Evolutionary conservation across 1,139 yeast species (phyloP).

Genomic region (Nakaseomyces sp.): DNA sequence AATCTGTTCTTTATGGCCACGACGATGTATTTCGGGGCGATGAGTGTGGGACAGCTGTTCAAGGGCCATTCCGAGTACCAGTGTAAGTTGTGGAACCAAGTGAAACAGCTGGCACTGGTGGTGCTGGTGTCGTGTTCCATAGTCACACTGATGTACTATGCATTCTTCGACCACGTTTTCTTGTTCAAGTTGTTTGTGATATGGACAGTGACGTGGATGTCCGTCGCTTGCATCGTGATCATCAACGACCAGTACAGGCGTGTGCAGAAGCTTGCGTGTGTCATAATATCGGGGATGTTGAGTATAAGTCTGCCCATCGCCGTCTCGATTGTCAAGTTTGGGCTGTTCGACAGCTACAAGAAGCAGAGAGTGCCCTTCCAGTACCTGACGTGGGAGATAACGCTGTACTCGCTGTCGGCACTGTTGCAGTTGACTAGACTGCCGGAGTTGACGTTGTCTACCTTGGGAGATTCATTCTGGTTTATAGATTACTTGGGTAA

Average conservation of each 20-base stretch:
- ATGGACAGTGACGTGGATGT: neutral
- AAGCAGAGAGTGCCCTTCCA: slow-evolving; percentile 1
- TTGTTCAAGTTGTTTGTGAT: slow-evolving; percentile 36
- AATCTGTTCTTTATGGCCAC: slow-evolving; percentile 11
- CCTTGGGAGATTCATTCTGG: slow-evolving; percentile 3
- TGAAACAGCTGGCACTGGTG: slow-evolving; percentile 10
- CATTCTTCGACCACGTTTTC: slow-evolving; percentile 46
- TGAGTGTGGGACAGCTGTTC: slow-evolving; percentile 20
- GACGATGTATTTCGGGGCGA: slow-evolving; percentile 42
- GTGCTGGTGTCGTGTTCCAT: slow-evolving; percentile 10
- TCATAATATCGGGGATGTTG: neutral
- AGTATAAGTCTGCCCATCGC: neutral
- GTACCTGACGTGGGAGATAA: neutral
- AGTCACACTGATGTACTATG: slow-evolving; percentile 42
- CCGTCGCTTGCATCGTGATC: slow-evolving; percentile 29
- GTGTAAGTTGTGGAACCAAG: slow-evolving; percentile 11
- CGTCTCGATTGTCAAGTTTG: neutral
- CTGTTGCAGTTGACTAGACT: slow-evolving; percentile 1
- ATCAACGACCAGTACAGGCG: slow-evolving; percentile 18
- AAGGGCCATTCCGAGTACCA: slow-evolving; percentile 11
- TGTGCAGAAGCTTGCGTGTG: slow-evolving; percentile 1
- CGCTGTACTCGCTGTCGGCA: neutral
- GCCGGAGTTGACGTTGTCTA: slow-evolving; percentile 1
- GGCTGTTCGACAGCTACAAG: slow-evolving; percentile 1
- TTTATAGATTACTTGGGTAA: slow-evolving; percentile 1